Evolutionary conservation across 352 stramenopile species (phyloP).

Genomic region (Phytopythium chamaehyphon): DNA sequence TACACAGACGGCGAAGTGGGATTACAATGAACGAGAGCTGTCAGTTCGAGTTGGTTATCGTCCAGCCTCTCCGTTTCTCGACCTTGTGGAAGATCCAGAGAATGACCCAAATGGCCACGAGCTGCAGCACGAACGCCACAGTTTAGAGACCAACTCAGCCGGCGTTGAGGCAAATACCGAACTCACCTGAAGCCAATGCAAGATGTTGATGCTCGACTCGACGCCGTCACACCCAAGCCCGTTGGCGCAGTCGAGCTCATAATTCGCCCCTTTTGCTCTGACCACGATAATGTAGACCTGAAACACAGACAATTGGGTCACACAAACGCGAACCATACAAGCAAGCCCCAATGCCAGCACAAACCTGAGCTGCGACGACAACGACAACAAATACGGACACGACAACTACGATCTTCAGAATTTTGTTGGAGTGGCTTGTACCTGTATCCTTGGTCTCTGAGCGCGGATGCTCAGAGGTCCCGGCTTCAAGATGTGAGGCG

Average conservation of each 20-base stretch:
- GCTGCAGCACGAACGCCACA: constrained; percentile 3
- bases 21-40: not conserved
- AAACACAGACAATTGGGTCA: not conserved
- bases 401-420: constrained; percentile 30
- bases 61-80: constrained; percentile 7
- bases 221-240: constrained; percentile 42
- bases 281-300: constrained; percentile 42
- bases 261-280: constrained; percentile 17
- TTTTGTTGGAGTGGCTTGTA: constrained; percentile 24
- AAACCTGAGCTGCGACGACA: constrained; percentile 26
- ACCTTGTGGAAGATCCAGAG: constrained; percentile 20
- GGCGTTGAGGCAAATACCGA: not conserved
- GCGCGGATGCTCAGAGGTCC: not conserved
- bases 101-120: constrained; percentile 15
- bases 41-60: not conserved
- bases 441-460: not conserved
- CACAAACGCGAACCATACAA: too few species aligned
- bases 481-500: too few species aligned
- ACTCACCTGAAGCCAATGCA: constrained; percentile 35
- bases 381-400: constrained; percentile 21
- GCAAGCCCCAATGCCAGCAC: not conserved
- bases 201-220: constrained; percentile 21
- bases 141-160: constrained; percentile 6
- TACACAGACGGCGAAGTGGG: too few species aligned
- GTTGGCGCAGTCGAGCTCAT: constrained; percentile 58